Conservation (phyloP, 2,329 filamentous ascomycete species). For the Metarhizium humberi region DNA sequence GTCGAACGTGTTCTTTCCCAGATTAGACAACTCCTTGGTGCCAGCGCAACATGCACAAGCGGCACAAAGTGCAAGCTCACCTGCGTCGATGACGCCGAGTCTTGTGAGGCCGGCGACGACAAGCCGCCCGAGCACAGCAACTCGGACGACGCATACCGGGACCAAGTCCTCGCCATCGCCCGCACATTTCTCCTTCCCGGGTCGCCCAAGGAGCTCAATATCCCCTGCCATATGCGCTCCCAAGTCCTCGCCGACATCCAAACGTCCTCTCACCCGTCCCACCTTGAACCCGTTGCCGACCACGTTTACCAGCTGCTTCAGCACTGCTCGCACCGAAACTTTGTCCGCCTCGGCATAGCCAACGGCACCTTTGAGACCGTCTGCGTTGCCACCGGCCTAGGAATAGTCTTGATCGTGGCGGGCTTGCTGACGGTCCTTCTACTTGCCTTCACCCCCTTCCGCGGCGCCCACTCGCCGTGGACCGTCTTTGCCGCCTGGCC, state of each 20-base stretch:
- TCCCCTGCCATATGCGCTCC: conserved; percentile 31
- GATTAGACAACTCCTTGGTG: background rate
- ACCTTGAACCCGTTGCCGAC: conserved; percentile 33
- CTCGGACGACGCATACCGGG: background rate
- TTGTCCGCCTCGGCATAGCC: conserved; percentile 43
- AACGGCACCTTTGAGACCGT: conserved; percentile 41
- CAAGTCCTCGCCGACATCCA: conserved; percentile 26
- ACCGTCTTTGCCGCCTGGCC: conserved; percentile 33
- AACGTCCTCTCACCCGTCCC: conserved; percentile 23
- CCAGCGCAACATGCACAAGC: background rate
- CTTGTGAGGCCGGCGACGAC: no score
- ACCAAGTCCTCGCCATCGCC: conserved; percentile 26
- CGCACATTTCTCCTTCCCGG: conserved; percentile 30
- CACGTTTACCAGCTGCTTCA: conserved; percentile 36
- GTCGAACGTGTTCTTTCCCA: background rate
- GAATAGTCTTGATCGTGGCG: conserved; percentile 28
- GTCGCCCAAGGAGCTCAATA: conserved; percentile 37
- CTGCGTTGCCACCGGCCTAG: conserved; percentile 34
- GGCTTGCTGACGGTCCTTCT: conserved; percentile 31
- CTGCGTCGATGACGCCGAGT: no score
- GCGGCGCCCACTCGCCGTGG: conserved; percentile 30
- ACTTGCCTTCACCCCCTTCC: conserved; percentile 27
- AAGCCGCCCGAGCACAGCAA: conserved; percentile 3
- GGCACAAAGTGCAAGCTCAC: background rate
- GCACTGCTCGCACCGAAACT: conserved; percentile 39